Base-by-base conservation (phyloP, 352 stramenopile species). In the Lagenidium giganteum region DNA sequence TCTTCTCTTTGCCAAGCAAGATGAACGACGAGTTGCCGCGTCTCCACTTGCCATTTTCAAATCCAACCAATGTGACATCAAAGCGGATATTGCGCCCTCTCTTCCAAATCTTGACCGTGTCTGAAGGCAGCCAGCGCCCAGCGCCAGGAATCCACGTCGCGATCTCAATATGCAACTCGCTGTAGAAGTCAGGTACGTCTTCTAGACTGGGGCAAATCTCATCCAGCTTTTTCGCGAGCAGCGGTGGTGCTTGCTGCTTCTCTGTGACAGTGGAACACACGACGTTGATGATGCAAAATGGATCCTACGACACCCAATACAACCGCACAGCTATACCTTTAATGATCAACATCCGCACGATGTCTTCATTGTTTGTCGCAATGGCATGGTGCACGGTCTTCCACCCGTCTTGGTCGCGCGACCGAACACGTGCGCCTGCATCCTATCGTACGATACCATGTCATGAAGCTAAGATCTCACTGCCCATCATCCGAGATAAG, bases 61-160 rank as follows among this genome's bases (percentile, higher is more conserved):
- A 86, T 3, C 76, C 77, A 12, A 85, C 61, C 9, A 90, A 58
- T 2, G 71, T 76, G 17, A 86, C 61, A 27, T 90, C 74, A 17
- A 83, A 76, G 29, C 78, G 67, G 21, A 87, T 66, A 31, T 87
- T 54, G 27, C 60, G 38, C 3, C 47, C 64, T 11, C 68, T 64
- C 51, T 90, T 90, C 74, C 74, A 87, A 34, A 90, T 87, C 51
- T 72, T 84, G 17, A 90, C 52, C 3, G 69, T 83, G 48, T 90
- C 74, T 2, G 71, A 86, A 8, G 77, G 77, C 25, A 90, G 52
- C 64, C 64, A 85, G 23, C 65, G 67, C 32, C 74, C 87, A 13
- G 86, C 57, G 6, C 76, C 74, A 1, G 77, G 77, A 17, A 90
- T 67, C 77, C 77, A 87, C 8, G 77, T 83, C 20, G 74, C 70